A percentile compares a stretch with the other conserved stretches of the same genome.
Conservation (phyloP, 176 grass and related monocot species). For the Oryza glaberrima region DNA sequence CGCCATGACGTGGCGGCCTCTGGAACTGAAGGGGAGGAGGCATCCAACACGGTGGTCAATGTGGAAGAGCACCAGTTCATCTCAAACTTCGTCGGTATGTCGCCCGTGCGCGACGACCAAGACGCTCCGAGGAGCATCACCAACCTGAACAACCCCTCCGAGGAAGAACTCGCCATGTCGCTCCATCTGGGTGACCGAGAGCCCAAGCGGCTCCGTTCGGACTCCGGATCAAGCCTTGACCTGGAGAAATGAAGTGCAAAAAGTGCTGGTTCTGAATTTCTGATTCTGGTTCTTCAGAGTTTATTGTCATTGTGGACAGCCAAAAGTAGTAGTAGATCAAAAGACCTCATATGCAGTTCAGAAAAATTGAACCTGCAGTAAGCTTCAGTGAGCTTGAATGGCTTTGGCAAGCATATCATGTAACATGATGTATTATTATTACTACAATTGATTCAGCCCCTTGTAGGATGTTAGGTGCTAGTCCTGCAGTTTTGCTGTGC, state of each 20-base stretch:
- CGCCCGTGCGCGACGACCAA: conserved; percentile 49
- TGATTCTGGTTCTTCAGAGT: not conserved
- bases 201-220: conserved; percentile 59
- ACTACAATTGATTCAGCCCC: conserved; percentile 39
- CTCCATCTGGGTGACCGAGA: conserved; percentile 83
- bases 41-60: conserved; percentile 37
- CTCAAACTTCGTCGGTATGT: conserved; percentile 66
- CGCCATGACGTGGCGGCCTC: conserved; percentile 42
- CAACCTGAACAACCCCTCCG: conserved; percentile 67
- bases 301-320: not conserved
- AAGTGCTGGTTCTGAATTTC: not conserved
- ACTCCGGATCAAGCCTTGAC: conserved; percentile 49
- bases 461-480: conserved; percentile 41
- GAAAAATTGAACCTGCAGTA: conserved; percentile 36
- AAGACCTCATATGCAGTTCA: conserved; percentile 21
- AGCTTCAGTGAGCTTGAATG: conserved; percentile 29
- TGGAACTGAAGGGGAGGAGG: conserved; percentile 62
- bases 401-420: not conserved
- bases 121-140: conserved; percentile 59
- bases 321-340: conserved; percentile 14
- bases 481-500: conserved; percentile 53
- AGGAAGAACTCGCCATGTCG: conserved; percentile 79
- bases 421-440: conserved; percentile 29
- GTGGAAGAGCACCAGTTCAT: conserved; percentile 96
- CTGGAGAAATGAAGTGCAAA: conserved; percentile 54